These are phyloP conservation scores for Hypoxylon fuscum DNA, from an alignment of 495 filamentous ascomycete genomes.

Conservation along the genomic window DNA sequence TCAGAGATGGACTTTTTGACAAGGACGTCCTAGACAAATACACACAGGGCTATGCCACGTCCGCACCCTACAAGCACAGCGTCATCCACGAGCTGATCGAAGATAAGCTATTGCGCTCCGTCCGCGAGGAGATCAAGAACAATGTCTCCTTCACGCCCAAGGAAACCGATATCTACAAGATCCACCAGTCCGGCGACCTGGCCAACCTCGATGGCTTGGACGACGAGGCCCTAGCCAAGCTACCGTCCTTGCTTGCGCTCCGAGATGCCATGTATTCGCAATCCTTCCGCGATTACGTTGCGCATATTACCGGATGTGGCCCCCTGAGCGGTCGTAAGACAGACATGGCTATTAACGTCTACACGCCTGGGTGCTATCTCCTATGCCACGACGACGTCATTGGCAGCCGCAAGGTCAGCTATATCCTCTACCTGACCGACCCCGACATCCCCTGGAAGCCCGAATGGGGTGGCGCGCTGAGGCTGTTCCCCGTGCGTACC, in stretches of 20 bases:
- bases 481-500: conserved; percentile 80
- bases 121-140: conserved; percentile 86
- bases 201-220: conserved; percentile 96
- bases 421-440: conserved; percentile 95
- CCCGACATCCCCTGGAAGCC: conserved; percentile 90
- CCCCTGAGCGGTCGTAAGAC: conserved; percentile 92
- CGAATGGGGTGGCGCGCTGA: conserved; percentile 92
- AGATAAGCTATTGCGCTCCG: conserved; percentile 79
- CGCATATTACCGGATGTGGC: conserved; percentile 82
- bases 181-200: conserved; percentile 97
- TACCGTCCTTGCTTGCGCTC: conserved; percentile 85
- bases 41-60: conserved; percentile 72
- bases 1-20: conserved; percentile 82
- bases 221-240: conserved; percentile 76
- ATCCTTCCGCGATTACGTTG: conserved; percentile 87
- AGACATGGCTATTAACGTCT: conserved; percentile 99
- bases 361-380: conserved; percentile 94
- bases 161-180: conserved; percentile 99
- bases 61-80: conserved; percentile 87
- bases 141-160: conserved; percentile 96
- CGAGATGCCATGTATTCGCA: conserved; percentile 93
- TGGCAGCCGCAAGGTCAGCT: conserved; percentile 89
- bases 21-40: conserved; percentile 71
- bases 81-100: conserved; percentile 85
- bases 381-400: conserved; percentile 99